Evolutionary conservation across 169 alveolate species (phyloP).

Genomic region (Cryptosporidium xiaoi): DNA sequence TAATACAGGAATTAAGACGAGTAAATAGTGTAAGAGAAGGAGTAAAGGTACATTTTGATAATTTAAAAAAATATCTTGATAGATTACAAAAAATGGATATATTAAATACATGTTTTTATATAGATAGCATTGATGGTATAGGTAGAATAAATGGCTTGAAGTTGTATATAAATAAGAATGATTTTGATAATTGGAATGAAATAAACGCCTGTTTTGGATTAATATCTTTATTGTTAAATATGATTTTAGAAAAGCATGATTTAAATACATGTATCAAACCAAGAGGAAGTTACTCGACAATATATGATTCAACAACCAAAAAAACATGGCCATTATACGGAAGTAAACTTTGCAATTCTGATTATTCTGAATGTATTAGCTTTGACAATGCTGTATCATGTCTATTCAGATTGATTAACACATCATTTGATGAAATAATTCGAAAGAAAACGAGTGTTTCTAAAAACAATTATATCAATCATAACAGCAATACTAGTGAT

Average conservation of each 20-base stretch:
- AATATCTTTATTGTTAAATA: conserved; percentile 7
- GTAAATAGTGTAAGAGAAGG: conserved; percentile 11
- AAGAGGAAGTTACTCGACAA: conserved; percentile 56
- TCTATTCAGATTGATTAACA: no score
- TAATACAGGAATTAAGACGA: conserved; percentile 5
- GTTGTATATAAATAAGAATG: conserved; percentile 4
- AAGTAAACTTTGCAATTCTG: conserved; percentile 29
- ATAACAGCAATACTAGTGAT: neutral
- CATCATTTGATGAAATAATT: no score
- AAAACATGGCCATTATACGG: conserved; percentile 47
- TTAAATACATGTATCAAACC: conserved; percentile 10
- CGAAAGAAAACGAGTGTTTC: no score
- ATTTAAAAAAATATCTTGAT: conserved; percentile 6
- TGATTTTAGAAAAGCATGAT: conserved; percentile 21
- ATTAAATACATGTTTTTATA: conserved; percentile 30
- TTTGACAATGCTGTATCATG: conserved; percentile 25
- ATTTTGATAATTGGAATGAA: conserved; percentile 58
- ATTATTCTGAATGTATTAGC: conserved; percentile 33
- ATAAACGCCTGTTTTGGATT: conserved; percentile 37
- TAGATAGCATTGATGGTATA: conserved; percentile 14
- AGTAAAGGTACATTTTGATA: neutral
- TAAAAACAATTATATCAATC: neutral
- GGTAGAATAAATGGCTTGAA: conserved; percentile 27
- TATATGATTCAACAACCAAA: neutral
- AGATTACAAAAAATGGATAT: conserved; percentile 24